Percentiles rank a stretch among this genome's conserved stretches.
These are phyloP conservation scores for Colletotrichum godetiae DNA, from an alignment of 2,329 filamentous ascomycete genomes.

Conservation along the genomic window DNA sequence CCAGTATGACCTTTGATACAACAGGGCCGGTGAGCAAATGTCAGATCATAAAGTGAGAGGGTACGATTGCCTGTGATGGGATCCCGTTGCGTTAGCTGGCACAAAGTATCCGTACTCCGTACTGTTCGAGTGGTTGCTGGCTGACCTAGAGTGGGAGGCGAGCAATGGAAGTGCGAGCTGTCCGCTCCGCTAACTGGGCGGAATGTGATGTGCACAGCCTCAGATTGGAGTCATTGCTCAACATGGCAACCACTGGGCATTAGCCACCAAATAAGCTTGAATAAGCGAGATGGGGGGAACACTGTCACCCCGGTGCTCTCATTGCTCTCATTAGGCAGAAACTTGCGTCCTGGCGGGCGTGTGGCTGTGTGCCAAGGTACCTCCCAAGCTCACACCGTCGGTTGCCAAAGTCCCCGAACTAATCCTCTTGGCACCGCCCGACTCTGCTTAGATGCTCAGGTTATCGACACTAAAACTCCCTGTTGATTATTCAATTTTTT, in stretches of 20 bases:
- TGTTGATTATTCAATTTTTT: background rate
- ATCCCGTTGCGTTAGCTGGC: background rate
- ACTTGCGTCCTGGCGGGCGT: background rate
- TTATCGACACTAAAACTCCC: background rate
- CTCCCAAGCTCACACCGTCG: background rate
- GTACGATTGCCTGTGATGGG: background rate
- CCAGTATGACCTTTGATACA: too few species aligned
- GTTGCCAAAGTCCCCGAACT: background rate
- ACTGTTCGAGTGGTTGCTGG: too few species aligned
- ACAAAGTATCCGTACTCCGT: background rate
- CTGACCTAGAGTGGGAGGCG: too few species aligned
- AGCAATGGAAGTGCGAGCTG: background rate
- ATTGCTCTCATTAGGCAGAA: constrained; percentile 6
- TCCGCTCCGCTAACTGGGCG: background rate
- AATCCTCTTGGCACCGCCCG: background rate
- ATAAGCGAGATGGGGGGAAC: background rate
- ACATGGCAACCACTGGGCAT: background rate
- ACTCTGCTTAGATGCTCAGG: background rate
- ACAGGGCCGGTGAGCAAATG: background rate
- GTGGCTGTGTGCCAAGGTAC: constrained; percentile 3
- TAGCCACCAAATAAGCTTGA: constrained; percentile 15
- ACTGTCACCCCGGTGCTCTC: background rate
- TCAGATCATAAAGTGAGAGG: background rate
- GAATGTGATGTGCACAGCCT: background rate
- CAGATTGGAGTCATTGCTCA: background rate